A percentile compares a stretch with the other conserved stretches of the same genome.
These are phyloP conservation scores for Ilyonectria sp. DNA, from an alignment of 2,329 filamentous ascomycete genomes.

Conservation along the genomic window DNA sequence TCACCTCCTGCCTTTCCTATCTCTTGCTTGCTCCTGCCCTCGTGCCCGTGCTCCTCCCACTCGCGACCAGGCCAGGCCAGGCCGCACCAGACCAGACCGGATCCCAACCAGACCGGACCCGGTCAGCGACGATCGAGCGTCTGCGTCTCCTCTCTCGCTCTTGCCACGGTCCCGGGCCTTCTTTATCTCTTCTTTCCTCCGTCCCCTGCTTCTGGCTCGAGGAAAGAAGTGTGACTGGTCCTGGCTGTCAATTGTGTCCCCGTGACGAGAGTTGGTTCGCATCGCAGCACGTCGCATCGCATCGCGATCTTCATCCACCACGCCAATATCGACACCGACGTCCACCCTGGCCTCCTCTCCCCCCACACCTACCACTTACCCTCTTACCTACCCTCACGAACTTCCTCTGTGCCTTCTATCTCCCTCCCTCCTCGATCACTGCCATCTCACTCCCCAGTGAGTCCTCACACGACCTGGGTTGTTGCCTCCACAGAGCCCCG, in stretches of 20 bases:
- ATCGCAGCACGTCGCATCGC: slow-evolving; percentile 1
- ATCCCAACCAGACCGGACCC: slow-evolving; percentile 11
- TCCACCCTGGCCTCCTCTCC: background rate
- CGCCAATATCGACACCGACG: slow-evolving; percentile 8
- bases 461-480: background rate
- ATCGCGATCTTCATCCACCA: slow-evolving; percentile 3
- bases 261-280: slow-evolving; percentile 5
- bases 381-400: background rate
- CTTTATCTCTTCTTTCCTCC: slow-evolving; percentile 1
- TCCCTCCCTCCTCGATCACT: background rate
- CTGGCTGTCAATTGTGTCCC: slow-evolving; percentile 17
- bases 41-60: slow-evolving; percentile 17
- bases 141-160: slow-evolving; percentile 6
- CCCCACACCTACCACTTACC: background rate
- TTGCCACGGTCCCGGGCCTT: slow-evolving; percentile 2
- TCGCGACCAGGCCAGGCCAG: slow-evolving; percentile 1
- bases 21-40: slow-evolving; percentile 17
- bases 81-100: slow-evolving; percentile 7
- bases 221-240: slow-evolving; percentile 16
- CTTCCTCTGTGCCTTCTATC: background rate
- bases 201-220: background rate
- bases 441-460: background rate
- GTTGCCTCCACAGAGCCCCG: background rate
- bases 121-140: slow-evolving; percentile 26
- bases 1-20: background rate